Conservation (phyloP, 140 eudicot genomes). For the Ambrosia hybrid region DNA sequence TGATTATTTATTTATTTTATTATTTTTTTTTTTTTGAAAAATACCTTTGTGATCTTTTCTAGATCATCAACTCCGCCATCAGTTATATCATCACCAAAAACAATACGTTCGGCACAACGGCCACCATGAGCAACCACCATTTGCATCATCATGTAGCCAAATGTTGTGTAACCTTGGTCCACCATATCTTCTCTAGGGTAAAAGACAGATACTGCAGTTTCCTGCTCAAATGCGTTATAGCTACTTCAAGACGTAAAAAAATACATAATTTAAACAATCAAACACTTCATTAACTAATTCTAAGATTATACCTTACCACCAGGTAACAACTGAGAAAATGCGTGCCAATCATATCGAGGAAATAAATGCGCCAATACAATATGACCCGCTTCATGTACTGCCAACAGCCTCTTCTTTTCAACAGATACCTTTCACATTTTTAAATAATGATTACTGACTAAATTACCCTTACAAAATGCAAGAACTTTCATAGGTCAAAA, state of each 20-base stretch:
- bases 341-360: slow-evolving; percentile 97
- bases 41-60: slow-evolving; percentile 62
- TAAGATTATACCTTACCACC: slow-evolving; percentile 76
- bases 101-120: slow-evolving; percentile 88
- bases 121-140: slow-evolving; percentile 99
- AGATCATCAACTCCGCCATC: slow-evolving; percentile 93
- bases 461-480: slow-evolving; percentile 10
- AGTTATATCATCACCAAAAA: slow-evolving; percentile 84
- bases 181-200: slow-evolving; percentile 91
- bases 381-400: slow-evolving; percentile 99
- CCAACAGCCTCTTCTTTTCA: slow-evolving; percentile 82
- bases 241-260: neutral
- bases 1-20: too few relatives aligned
- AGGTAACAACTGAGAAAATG: slow-evolving; percentile 92
- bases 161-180: slow-evolving; percentile 81
- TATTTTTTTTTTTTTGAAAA: neutral
- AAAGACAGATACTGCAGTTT: slow-evolving; percentile 90
- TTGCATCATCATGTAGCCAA: slow-evolving; percentile 97
- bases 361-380: slow-evolving; percentile 87
- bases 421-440: slow-evolving; percentile 53
- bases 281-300: neutral
- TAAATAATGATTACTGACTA: slow-evolving; percentile 17
- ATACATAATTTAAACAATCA: neutral
- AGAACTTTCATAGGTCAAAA: neutral
- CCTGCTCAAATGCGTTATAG: slow-evolving; percentile 50